A percentile compares a stretch with the other conserved stretches of the same genome.
Evolutionary conservation across 805 yeast genomes (phyloP).

Genomic region (Candida ipomoeae): DNA sequence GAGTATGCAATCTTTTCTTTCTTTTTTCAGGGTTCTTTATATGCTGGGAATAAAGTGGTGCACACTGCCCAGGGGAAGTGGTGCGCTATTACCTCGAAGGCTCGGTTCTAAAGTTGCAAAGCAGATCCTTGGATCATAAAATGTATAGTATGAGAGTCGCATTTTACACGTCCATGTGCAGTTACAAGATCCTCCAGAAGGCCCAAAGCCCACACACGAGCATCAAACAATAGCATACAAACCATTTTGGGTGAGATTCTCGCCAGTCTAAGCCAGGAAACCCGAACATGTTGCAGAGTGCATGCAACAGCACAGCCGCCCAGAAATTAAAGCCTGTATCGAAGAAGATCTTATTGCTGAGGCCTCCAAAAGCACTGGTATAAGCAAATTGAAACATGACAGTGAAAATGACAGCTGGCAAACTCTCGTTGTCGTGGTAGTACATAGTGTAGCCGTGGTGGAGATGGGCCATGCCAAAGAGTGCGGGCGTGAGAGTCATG

Average conservation of each 20-base stretch:
- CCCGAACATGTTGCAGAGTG: constrained; percentile 67
- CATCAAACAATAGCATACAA: constrained; percentile 32
- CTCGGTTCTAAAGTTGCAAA: too few species aligned
- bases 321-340: constrained; percentile 47
- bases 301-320: constrained; percentile 57
- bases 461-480: constrained; percentile 74
- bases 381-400: constrained; percentile 54
- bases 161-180: neutral
- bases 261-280: constrained; percentile 44
- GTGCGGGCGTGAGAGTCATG: constrained; percentile 39
- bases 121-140: too few species aligned
- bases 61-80: too few species aligned
- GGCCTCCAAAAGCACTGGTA: constrained; percentile 68
- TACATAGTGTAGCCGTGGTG: constrained; percentile 63
- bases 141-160: neutral
- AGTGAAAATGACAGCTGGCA: constrained; percentile 28
- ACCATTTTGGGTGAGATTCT: constrained; percentile 12
- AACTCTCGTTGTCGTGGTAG: constrained; percentile 19
- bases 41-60: too few species aligned
- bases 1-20: too few species aligned
- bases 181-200: constrained; percentile 8
- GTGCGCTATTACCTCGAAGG: too few species aligned
- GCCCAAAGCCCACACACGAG: constrained; percentile 38
- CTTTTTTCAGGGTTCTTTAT: too few species aligned
- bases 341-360: constrained; percentile 56